phyloP scores from a whole-genome alignment of 2,329 filamentous ascomycete genomes.

The Microdochium nivale region DNA sequence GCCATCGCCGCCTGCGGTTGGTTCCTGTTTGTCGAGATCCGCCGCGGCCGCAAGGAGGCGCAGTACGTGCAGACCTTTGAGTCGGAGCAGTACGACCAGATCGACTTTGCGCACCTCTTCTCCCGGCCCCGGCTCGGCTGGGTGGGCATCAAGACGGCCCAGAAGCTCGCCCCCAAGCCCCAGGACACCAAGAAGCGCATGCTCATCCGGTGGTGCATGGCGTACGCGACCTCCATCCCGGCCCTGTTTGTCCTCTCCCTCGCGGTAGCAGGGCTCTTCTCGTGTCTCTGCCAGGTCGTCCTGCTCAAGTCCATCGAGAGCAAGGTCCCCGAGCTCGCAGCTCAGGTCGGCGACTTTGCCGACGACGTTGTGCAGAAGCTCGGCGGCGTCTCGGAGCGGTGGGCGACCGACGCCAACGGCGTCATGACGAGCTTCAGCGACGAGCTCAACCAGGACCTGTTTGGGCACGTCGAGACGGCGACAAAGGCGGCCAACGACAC shows the following conservation, averaged over 20 bases:
- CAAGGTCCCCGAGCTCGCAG: slow-evolving; percentile 65
- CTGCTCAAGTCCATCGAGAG: slow-evolving; percentile 66
- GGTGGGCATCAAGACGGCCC: slow-evolving; percentile 62
- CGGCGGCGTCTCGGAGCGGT: slow-evolving; percentile 63
- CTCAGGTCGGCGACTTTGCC: slow-evolving; percentile 71
- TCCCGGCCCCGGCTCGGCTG: slow-evolving; percentile 70
- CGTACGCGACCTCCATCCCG: slow-evolving; percentile 77
- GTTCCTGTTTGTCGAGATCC: slow-evolving; percentile 75
- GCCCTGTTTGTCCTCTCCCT: slow-evolving; percentile 83
- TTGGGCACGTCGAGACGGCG: slow-evolving; percentile 80
- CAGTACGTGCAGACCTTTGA: slow-evolving; percentile 59
- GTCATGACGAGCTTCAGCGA: slow-evolving; percentile 63
- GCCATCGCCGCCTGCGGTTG: slow-evolving; percentile 67
- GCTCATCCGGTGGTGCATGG: slow-evolving; percentile 72
- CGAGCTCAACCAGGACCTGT: slow-evolving; percentile 75
- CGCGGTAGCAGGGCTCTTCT: slow-evolving; percentile 71
- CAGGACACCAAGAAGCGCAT: slow-evolving; percentile 43
- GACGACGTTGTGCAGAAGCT: slow-evolving; percentile 67
- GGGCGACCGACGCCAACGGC: slow-evolving; percentile 69
- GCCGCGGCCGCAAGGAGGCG: slow-evolving; percentile 66
- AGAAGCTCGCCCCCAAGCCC: slow-evolving; percentile 46
- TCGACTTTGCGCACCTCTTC: slow-evolving; percentile 84
- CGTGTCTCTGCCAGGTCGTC: slow-evolving; percentile 74
- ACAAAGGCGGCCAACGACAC: slow-evolving; percentile 79
- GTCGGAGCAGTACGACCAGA: slow-evolving; percentile 61